Evolutionary conservation across 208 protist species (phyloP).

Genomic region (Trypanosoma melophagium): DNA sequence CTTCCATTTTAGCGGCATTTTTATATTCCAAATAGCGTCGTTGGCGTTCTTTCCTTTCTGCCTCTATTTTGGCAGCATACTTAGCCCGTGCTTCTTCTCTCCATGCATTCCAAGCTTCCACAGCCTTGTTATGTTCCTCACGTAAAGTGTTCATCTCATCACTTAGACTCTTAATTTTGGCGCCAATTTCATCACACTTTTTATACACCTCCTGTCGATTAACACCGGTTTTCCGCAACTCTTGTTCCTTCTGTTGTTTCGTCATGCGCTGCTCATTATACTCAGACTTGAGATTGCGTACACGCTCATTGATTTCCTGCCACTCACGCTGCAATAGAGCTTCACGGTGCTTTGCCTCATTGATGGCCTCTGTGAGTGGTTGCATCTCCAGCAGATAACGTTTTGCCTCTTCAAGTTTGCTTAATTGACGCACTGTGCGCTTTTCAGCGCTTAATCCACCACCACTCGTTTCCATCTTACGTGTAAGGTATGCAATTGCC

Average conservation of each 20-base stretch:
- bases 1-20: constrained; percentile 57
- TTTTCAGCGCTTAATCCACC: constrained; percentile 64
- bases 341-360: constrained; percentile 62
- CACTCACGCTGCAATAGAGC: constrained; percentile 70
- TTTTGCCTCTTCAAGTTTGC: constrained; percentile 75
- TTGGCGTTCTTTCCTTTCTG: constrained; percentile 54
- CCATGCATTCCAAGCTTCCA: constrained; percentile 63
- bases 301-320: constrained; percentile 73
- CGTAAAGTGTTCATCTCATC: constrained; percentile 50
- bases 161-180: constrained; percentile 38
- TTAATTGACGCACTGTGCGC: constrained; percentile 45
- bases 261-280: constrained; percentile 41
- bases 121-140: constrained; percentile 41
- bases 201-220: constrained; percentile 53
- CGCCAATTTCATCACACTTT: constrained; percentile 51
- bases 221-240: constrained; percentile 36
- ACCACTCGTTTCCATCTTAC: constrained; percentile 79
- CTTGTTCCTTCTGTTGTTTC: constrained; percentile 54
- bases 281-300: constrained; percentile 59
- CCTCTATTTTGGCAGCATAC: constrained; percentile 61
- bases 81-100: constrained; percentile 52
- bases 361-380: constrained; percentile 62
- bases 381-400: constrained; percentile 59
- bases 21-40: constrained; percentile 44
- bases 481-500: constrained; percentile 62